These are phyloP conservation scores for Saksenaea vasiformis DNA, from an alignment of 371 early-diverging fungal genomes.

Conservation along the genomic window DNA sequence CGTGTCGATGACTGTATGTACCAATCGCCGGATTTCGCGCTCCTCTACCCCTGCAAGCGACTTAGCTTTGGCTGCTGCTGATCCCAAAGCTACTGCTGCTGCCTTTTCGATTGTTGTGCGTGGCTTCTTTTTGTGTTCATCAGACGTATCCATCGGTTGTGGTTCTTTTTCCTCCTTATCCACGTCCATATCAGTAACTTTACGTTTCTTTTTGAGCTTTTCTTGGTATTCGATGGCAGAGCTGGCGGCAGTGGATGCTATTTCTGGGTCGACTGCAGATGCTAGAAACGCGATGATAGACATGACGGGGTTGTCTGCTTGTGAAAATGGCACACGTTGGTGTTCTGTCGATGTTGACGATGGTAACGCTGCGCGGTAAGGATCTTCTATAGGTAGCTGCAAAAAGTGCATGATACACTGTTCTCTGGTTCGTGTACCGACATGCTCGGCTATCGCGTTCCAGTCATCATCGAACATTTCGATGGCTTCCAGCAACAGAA, in stretches of 20 bases:
- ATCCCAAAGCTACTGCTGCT: conserved; percentile 66
- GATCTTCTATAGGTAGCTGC: conserved; percentile 95
- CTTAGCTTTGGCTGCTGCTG: conserved; percentile 72
- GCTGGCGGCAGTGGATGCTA: conserved; percentile 83
- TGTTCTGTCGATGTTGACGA: conserved; percentile 44
- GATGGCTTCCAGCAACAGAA: conserved; percentile 92
- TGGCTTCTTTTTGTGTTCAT: conserved; percentile 33
- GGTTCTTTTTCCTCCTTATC: conserved; percentile 18
- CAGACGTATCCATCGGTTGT: neutral
- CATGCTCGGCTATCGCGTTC: conserved; percentile 92
- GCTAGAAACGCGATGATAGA: conserved; percentile 95
- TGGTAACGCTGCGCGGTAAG: conserved; percentile 51
- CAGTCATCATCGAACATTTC: conserved; percentile 98
- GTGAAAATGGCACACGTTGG: conserved; percentile 78
- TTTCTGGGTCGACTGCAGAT: conserved; percentile 87
- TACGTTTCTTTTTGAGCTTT: conserved; percentile 35
- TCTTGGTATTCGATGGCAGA: conserved; percentile 38
- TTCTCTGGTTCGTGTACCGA: conserved; percentile 91
- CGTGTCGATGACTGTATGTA: conserved; percentile 79
- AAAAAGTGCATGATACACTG: conserved; percentile 96
- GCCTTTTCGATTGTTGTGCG: conserved; percentile 59
- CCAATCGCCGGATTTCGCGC: conserved; percentile 77
- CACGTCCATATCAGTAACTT: conserved; percentile 17
- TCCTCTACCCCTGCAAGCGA: conserved; percentile 73
- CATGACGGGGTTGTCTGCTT: conserved; percentile 96